Conservation (phyloP, 768 basidiomycete genomes). For the Phlegmacium glaucopus region DNA sequence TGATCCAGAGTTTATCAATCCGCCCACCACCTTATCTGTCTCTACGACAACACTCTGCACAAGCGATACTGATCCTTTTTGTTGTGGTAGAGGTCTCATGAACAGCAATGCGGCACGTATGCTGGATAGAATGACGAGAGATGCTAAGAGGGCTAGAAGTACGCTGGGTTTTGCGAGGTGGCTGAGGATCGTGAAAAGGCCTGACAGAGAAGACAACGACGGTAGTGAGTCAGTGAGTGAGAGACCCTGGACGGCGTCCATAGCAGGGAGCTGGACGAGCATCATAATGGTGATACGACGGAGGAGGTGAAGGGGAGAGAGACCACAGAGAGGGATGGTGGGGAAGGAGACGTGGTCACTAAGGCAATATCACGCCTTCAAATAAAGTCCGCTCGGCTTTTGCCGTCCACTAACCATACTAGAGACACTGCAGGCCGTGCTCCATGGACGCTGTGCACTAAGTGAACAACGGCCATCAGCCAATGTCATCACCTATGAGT, state of each 20-base stretch:
- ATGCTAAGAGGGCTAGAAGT: constrained; percentile 9
- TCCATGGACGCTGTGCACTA: no score
- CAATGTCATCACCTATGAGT: no score
- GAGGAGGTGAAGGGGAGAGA: neutral
- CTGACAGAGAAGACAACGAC: neutral
- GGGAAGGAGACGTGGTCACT: neutral
- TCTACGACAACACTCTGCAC: neutral
- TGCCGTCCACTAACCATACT: no score
- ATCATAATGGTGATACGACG: constrained; percentile 6
- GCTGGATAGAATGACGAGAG: constrained; percentile 10
- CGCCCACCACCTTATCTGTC: neutral
- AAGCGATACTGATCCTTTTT: neutral
- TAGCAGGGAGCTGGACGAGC: constrained; percentile 10
- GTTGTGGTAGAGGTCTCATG: constrained; percentile 1
- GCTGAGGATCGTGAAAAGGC: neutral
- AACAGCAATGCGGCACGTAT: constrained; percentile 10
- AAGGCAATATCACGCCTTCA: neutral
- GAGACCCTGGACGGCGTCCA: constrained; percentile 7
- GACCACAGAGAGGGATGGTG: neutral
- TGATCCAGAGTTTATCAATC: neutral
- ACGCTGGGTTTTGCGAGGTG: constrained; percentile 2
- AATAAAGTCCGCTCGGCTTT: no score
- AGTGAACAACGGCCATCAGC: no score
- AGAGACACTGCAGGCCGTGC: no score
- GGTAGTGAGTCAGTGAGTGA: constrained; percentile 6